A percentile compares a stretch with the other conserved stretches of the same genome.
Evolutionary conservation across 2,329 filamentous ascomycete species (phyloP).

Genomic region (Phyllosticta paracitricarpa): DNA sequence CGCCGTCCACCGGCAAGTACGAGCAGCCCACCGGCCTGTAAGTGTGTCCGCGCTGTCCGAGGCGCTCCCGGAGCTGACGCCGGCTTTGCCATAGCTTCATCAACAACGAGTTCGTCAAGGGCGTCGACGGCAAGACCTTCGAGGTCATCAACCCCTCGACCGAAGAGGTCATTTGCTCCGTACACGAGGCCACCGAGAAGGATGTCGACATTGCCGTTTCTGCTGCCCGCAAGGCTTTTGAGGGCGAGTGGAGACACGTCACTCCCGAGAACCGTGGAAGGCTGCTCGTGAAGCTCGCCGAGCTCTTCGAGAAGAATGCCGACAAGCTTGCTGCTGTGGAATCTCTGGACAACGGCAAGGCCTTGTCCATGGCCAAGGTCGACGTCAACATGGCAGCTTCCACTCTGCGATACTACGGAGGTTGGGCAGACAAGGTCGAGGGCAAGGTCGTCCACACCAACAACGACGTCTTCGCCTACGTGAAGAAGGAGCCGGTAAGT

Average conservation of each 20-base stretch:
- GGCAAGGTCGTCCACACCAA: slow-evolving; percentile 78
- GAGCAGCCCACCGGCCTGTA: slow-evolving; percentile 45
- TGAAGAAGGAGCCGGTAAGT: slow-evolving; percentile 60
- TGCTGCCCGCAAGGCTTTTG: slow-evolving; percentile 77
- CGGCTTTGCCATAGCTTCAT: slow-evolving; percentile 55
- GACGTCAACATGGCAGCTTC: slow-evolving; percentile 60
- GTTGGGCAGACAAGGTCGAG: slow-evolving; percentile 85
- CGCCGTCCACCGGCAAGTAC: slow-evolving; percentile 53
- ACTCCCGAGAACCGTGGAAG: slow-evolving; percentile 62
- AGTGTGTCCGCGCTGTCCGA: slow-evolving; percentile 19
- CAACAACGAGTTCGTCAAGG: slow-evolving; percentile 83
- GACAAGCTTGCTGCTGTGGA: slow-evolving; percentile 73
- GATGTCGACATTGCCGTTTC: slow-evolving; percentile 71
- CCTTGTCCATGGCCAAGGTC: slow-evolving; percentile 63
- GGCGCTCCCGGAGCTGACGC: slow-evolving; percentile 13
- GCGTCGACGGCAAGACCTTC: slow-evolving; percentile 79
- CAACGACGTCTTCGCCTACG: slow-evolving; percentile 75
- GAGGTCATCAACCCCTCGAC: slow-evolving; percentile 83
- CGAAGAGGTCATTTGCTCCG: slow-evolving; percentile 74
- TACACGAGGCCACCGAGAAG: slow-evolving; percentile 80
- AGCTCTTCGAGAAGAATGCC: slow-evolving; percentile 67
- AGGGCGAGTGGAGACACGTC: slow-evolving; percentile 58
- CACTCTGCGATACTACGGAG: slow-evolving; percentile 76
- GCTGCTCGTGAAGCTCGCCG: slow-evolving; percentile 65
- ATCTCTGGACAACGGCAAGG: slow-evolving; percentile 82